A percentile compares a stretch with the other conserved stretches of the same genome.
These are phyloP conservation scores for Leccinum boreale DNA, from an alignment of 768 basidiomycete species.

Conservation along the genomic window DNA sequence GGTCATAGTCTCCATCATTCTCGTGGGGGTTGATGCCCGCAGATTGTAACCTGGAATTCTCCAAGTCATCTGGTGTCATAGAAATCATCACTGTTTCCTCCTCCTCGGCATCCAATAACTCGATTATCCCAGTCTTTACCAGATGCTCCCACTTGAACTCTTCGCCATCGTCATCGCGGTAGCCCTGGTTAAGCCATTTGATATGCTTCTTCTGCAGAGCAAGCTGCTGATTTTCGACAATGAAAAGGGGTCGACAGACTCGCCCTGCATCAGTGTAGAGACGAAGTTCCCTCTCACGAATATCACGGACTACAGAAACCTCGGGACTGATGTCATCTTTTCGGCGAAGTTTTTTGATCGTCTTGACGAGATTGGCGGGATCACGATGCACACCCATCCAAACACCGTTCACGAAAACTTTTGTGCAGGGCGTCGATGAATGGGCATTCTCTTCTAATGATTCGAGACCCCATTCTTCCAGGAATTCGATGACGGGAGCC, in stretches of 20 bases:
- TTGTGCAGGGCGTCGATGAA: constrained; percentile 79
- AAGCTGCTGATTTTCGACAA: constrained; percentile 90
- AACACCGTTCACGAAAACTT: constrained; percentile 98
- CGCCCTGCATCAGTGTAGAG: constrained; percentile 97
- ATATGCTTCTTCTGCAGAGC: constrained; percentile 83
- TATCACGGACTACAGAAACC: constrained; percentile 96
- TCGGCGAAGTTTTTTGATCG: constrained; percentile 86
- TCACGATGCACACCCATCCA: constrained; percentile 99
- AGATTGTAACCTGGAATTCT: constrained; percentile 71
- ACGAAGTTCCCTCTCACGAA: constrained; percentile 90
- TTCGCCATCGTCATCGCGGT: constrained; percentile 53
- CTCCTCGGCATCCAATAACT: constrained; percentile 95
- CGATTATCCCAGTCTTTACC: constrained; percentile 84
- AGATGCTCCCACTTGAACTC: constrained; percentile 83
- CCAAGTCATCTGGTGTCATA: constrained; percentile 96
- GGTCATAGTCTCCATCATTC: constrained; percentile 76
- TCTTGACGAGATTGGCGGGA: constrained; percentile 87
- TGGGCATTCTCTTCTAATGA: constrained; percentile 92
- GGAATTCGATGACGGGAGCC: constrained; percentile 94
- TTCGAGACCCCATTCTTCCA: constrained; percentile 98
- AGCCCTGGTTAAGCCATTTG: constrained; percentile 59
- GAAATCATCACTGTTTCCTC: constrained; percentile 99
- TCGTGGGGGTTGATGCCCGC: constrained; percentile 53
- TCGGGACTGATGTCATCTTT: constrained; percentile 95
- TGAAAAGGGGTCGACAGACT: constrained; percentile 95